These are phyloP conservation scores for Bruguiera hainesii DNA, from an alignment of 441 rosid genomes.

Conservation along the genomic window DNA sequence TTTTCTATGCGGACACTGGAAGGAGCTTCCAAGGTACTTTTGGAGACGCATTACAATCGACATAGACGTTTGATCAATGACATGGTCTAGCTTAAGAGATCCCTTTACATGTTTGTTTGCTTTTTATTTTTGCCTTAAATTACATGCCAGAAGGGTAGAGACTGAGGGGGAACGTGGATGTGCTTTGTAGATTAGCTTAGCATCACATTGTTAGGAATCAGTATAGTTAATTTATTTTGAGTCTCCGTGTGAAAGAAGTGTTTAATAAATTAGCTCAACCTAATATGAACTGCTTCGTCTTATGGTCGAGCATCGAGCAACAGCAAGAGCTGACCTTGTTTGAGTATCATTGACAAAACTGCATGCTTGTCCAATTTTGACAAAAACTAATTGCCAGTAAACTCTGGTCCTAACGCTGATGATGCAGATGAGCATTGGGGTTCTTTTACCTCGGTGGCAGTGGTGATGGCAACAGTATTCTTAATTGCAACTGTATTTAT, in stretches of 20 bases:
- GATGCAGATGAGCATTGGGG: background rate
- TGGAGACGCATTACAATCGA: constrained; percentile 71
- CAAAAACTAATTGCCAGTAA: background rate
- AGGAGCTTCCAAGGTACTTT: constrained; percentile 65
- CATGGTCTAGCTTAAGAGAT: constrained; percentile 10
- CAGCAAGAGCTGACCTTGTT: too few species aligned
- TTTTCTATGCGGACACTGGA: constrained; percentile 51
- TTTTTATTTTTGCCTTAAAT: background rate
- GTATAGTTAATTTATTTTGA: too few species aligned
- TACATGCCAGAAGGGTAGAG: background rate
- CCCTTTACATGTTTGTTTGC: background rate
- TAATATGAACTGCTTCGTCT: too few species aligned
- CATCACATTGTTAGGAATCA: too few species aligned
- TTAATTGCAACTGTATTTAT: constrained; percentile 24
- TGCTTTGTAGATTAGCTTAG: too few species aligned
- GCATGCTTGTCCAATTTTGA: too few species aligned
- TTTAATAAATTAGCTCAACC: too few species aligned
- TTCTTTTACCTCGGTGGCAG: background rate
- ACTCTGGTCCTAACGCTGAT: background rate
- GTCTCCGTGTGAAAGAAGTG: too few species aligned
- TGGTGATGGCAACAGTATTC: background rate
- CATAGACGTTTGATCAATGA: constrained; percentile 74
- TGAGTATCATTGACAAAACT: too few species aligned
- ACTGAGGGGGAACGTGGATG: too few species aligned
- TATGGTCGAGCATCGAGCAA: too few species aligned